Conservation (phyloP, 768 basidiomycete genomes). For the Boletales sp. region DNA sequence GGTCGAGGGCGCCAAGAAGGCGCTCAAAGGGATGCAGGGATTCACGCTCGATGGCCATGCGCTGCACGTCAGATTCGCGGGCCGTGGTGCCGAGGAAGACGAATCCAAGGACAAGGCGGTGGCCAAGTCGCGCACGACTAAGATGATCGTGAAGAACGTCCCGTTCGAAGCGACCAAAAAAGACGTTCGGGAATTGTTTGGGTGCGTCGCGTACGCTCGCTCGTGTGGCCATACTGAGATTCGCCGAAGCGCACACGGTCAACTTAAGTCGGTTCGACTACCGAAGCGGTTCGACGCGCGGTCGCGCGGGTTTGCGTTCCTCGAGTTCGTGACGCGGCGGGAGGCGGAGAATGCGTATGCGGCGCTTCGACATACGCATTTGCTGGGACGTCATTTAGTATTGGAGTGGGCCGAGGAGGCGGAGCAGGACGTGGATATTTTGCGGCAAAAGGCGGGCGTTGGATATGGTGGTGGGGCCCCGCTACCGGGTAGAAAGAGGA, state of each 20-base stretch:
- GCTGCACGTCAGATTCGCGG: conserved; percentile 81
- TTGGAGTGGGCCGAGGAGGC: conserved; percentile 90
- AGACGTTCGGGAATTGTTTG: conserved; percentile 86
- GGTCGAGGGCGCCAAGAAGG: conserved; percentile 66
- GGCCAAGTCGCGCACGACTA: conserved; percentile 69
- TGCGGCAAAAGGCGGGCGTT: conserved; percentile 78
- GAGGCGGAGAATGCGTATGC: conserved; percentile 90
- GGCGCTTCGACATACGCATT: conserved; percentile 88
- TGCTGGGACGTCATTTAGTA: conserved; percentile 92
- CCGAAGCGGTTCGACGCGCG: conserved; percentile 89
- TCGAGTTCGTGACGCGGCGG: conserved; percentile 86
- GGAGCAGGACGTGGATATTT: conserved; percentile 69
- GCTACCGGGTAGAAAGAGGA: conserved; percentile 74
- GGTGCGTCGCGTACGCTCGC: conserved; percentile 48
- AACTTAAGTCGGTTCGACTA: conserved; percentile 90
- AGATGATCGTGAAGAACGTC: conserved; percentile 97
- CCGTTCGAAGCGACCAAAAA: conserved; percentile 96
- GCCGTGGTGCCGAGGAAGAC: conserved; percentile 67
- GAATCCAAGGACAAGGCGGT: conserved; percentile 35
- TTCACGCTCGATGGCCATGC: conserved; percentile 85
- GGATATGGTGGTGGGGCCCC: conserved; percentile 67
- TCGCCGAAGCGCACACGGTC: conserved; percentile 70
- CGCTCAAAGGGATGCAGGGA: conserved; percentile 73
- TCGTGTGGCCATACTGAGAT: neutral
- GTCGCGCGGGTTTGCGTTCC: conserved; percentile 92